Conservation (phyloP, 805 yeast species). For the Saccharomyces paradoxus region DNA sequence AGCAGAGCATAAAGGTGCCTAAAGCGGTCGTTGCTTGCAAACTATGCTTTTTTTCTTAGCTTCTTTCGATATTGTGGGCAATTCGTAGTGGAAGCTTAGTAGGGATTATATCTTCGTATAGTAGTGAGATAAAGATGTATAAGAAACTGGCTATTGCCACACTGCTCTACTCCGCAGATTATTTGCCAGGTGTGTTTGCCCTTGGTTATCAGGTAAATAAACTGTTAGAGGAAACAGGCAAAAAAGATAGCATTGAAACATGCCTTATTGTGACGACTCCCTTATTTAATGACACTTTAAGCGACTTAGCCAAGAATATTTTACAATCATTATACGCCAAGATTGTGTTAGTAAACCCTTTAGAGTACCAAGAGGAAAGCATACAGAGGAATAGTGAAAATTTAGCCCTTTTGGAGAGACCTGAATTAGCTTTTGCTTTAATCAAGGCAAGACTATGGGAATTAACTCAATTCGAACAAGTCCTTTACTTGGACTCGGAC, state of each 20-base stretch:
- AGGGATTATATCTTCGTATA: neutral
- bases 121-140: neutral
- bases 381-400: constrained; percentile 20
- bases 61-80: neutral
- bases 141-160: constrained; percentile 23
- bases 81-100: neutral
- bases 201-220: constrained; percentile 35
- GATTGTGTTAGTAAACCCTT: constrained; percentile 22
- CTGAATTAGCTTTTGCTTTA: constrained; percentile 45
- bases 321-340: constrained; percentile 20
- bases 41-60: neutral
- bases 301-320: constrained; percentile 11
- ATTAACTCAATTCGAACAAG: constrained; percentile 35
- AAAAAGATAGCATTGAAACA: constrained; percentile 1
- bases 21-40: neutral
- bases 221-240: constrained; percentile 6
- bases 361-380: constrained; percentile 14
- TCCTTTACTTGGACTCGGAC: constrained; percentile 61
- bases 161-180: constrained; percentile 41
- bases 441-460: constrained; percentile 46
- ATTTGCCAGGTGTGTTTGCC: constrained; percentile 51
- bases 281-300: constrained; percentile 12
- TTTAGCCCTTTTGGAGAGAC: constrained; percentile 36
- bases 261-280: constrained; percentile 18
- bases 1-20: neutral